Evolutionary conservation across 495 filamentous ascomycete species (phyloP).

Genomic region (Lophium mytilinum): DNA sequence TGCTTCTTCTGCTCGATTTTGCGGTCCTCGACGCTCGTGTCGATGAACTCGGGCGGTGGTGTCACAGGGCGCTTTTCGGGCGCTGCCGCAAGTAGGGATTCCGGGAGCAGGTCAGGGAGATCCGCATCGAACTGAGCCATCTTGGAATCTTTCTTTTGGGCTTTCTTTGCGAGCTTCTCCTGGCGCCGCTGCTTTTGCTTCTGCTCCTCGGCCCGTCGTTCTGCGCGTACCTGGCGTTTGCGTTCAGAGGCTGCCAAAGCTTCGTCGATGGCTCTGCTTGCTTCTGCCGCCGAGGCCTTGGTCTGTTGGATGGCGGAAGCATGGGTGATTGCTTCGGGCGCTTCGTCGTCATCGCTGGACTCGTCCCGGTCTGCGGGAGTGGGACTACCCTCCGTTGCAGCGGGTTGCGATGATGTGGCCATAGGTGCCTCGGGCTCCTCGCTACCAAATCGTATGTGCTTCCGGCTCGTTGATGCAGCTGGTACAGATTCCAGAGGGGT

Average conservation of each 20-base stretch:
- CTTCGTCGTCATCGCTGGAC: conserved; percentile 41
- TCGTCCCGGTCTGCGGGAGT: conserved; percentile 10
- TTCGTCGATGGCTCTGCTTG: conserved; percentile 17
- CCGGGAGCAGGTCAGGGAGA: conserved; percentile 22
- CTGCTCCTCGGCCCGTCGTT: conserved; percentile 17
- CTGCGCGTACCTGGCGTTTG: conserved; percentile 44
- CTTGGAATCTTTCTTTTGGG: conserved; percentile 31
- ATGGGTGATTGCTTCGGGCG: conserved; percentile 40
- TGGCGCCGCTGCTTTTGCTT: conserved; percentile 37
- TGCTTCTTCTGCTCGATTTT: conserved; percentile 32
- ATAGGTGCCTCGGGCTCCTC: conserved; percentile 37
- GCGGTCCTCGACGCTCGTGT: conserved; percentile 1
- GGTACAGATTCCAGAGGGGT: not conserved
- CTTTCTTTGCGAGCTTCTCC: conserved; percentile 34
- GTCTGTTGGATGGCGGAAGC: conserved; percentile 19
- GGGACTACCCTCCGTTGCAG: not conserved
- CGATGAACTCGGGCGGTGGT: conserved; percentile 1
- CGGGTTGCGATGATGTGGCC: not conserved
- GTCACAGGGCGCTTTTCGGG: conserved; percentile 14
- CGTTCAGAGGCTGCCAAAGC: conserved; percentile 36
- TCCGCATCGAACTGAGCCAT: conserved; percentile 14
- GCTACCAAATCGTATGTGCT: conserved; percentile 35
- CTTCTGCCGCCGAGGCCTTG: conserved; percentile 19
- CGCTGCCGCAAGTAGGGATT: conserved; percentile 15
- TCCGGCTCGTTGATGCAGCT: not conserved